Conservation (phyloP, 768 basidiomycete genomes). For the Leucocoprinus birnbaumii region DNA sequence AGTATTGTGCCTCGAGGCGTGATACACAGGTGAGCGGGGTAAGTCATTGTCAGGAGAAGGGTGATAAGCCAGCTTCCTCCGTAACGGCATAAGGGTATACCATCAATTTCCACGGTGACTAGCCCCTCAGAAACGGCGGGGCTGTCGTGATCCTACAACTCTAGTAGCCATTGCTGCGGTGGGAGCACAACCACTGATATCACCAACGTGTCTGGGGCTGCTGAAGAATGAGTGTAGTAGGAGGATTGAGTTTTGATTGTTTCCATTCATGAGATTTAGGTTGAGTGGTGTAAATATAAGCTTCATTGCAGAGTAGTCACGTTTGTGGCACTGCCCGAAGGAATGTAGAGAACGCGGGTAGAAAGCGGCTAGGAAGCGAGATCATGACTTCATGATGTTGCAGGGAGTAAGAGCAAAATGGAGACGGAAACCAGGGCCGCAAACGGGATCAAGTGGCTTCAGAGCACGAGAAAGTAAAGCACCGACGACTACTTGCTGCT, state of each 20-base stretch:
- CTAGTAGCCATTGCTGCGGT: not conserved
- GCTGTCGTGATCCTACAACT: not conserved
- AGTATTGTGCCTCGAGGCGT: too few relatives aligned
- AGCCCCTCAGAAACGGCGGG: too few relatives aligned
- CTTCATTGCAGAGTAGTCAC: constrained; percentile 1
- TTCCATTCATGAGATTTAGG: not conserved
- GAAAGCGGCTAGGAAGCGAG: constrained; percentile 12
- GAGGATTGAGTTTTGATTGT: constrained; percentile 3
- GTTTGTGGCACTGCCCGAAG: not conserved
- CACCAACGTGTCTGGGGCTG: not conserved
- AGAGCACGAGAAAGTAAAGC: too few relatives aligned
- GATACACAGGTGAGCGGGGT: not conserved
- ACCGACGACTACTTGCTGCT: too few relatives aligned
- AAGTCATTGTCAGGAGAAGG: constrained; percentile 3
- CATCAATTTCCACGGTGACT: not conserved
- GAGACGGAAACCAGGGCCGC: constrained; percentile 8
- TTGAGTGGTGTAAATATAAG: constrained; percentile 4
- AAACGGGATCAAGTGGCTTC: not conserved
- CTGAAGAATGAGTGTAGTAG: not conserved
- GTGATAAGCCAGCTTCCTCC: constrained; percentile 6
- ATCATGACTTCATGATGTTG: constrained; percentile 11
- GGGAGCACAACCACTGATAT: not conserved
- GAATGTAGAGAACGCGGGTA: constrained; percentile 11
- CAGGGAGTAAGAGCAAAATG: constrained; percentile 13
- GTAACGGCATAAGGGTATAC: not conserved